Evolutionary conservation across 192 early-diverging fungal species (phyloP).

Genomic region (Phlyctochytrium arcticum): DNA sequence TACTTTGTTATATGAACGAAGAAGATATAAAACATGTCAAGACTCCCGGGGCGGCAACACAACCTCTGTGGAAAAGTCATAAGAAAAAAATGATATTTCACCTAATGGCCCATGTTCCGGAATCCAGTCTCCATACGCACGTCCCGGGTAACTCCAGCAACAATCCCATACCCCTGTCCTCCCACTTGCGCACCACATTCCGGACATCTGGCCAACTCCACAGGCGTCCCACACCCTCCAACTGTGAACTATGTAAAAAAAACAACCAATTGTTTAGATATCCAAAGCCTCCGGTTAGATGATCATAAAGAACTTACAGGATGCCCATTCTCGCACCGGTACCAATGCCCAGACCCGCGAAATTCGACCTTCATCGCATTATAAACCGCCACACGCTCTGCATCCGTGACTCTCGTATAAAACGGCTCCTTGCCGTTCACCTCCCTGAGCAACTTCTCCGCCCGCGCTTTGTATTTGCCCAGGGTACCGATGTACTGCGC

Average conservation of each 20-base stretch:
- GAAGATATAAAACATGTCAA: too few species aligned
- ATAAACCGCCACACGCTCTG: slow-evolving; percentile 33
- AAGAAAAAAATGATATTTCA: too few species aligned
- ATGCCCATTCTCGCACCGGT: slow-evolving; percentile 41
- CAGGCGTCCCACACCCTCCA: slow-evolving; percentile 37
- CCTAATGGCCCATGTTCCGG: too few species aligned
- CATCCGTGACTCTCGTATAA: slow-evolving; percentile 3
- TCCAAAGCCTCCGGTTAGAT: too few species aligned
- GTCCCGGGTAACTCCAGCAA: too few species aligned
- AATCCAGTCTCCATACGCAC: too few species aligned
- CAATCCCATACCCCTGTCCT: slow-evolving; percentile 28
- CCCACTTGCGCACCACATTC: slow-evolving; percentile 40
- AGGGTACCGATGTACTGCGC: neutral
- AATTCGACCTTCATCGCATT: slow-evolving; percentile 20
- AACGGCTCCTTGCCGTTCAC: neutral
- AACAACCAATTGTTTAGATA: too few species aligned
- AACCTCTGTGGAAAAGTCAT: too few species aligned
- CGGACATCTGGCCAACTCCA: slow-evolving; percentile 25
- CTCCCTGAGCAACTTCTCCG: neutral
- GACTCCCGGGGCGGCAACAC: too few species aligned
- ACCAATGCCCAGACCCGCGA: slow-evolving; percentile 39
- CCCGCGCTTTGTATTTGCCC: neutral
- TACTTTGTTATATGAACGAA: too few species aligned
- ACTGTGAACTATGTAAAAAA: too few species aligned
- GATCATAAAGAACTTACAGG: too few species aligned